Evolutionary conservation across 148 eudicot species (phyloP), one percentile per base, ranked within the genome.

Genomic region (Persicaria maculosa): DNA sequence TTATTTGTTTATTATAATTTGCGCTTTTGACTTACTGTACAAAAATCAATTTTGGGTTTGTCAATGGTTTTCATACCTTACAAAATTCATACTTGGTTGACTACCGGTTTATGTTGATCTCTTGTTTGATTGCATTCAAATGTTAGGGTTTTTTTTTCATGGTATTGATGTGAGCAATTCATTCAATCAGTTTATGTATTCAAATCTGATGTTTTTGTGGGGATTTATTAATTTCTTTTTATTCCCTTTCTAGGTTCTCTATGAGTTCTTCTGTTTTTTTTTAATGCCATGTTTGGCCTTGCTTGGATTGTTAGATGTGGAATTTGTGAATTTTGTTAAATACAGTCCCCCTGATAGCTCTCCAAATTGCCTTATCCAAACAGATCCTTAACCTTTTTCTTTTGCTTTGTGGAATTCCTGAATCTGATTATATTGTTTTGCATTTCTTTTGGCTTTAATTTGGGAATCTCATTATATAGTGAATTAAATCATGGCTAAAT

Each of bases 351-450:
- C 7, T 58, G 40, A 58, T 59, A 31, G 71, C 47, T 46, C 47
- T 44, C 47, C n/a, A 43, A 68, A 68, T 44, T 5, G 47, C 47
- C 47, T 68, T 71, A 71, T 71, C 73, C 73, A 71, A 71, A 46
- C 73, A 71, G 54, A 71, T 47, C 53, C 53, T 45, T 71, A 71
- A 47, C 50, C 72, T n/a, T 22, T 70, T 17, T 71, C 73, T 47
- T 44, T 45, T 44, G 4, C 47, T n/a, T 69, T 44, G 44, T 69
- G 20, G 12, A 5, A 7, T 8, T 16, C 4, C 6, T 64, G 40
- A 4, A 4, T 44, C 7, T 69, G 25, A 5, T 9, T 69, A 6
- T 19, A 69, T 44, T 44, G 72, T 9, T 68, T 44, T 68, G 25
- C 22, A 44, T 15, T 16, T 4, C 7, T 17, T 70, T 47, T 72